Evolutionary conservation across 257 asterid species (phyloP).

Genomic region (Capsicum chinense): DNA sequence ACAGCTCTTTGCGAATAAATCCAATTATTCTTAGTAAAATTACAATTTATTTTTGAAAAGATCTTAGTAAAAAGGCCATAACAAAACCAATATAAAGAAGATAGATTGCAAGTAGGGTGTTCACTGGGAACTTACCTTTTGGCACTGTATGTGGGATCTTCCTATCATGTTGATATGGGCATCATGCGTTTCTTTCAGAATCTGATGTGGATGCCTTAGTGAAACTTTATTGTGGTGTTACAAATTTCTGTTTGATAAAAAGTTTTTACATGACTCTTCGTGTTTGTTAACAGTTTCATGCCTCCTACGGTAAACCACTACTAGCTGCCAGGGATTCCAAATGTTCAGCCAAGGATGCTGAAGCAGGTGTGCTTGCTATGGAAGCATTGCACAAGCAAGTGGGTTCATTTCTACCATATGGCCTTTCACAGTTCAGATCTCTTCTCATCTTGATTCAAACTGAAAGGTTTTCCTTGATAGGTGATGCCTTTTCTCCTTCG

Average conservation of each 20-base stretch:
- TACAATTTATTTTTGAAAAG: background rate
- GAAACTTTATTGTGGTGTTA: background rate
- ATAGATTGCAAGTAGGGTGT: background rate
- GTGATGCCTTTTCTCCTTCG: constrained; percentile 99
- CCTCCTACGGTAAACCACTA: constrained; percentile 93
- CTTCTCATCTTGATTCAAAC: constrained; percentile 24
- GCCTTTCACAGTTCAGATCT: background rate
- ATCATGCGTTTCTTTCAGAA: constrained; percentile 9
- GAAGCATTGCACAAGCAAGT: constrained; percentile 99
- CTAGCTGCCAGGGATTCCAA: constrained; percentile 95
- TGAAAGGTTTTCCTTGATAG: constrained; percentile 53
- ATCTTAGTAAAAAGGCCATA: background rate
- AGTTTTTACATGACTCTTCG: background rate
- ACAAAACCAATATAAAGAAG: background rate
- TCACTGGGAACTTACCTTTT: background rate
- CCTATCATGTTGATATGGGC: constrained; percentile 8
- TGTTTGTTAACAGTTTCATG: constrained; percentile 77
- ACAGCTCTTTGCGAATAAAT: background rate
- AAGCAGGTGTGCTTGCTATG: constrained; percentile 97
- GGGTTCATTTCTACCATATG: constrained; percentile 13
- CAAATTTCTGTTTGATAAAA: constrained; percentile 1
- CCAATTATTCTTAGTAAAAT: background rate
- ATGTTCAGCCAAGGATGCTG: constrained; percentile 98
- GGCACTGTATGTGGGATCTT: background rate
- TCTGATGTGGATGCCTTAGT: constrained; percentile 20